phyloP scores from a whole-genome alignment of 2,329 filamentous ascomycete species.

The Zymoseptoria pseudotritici region DNA sequence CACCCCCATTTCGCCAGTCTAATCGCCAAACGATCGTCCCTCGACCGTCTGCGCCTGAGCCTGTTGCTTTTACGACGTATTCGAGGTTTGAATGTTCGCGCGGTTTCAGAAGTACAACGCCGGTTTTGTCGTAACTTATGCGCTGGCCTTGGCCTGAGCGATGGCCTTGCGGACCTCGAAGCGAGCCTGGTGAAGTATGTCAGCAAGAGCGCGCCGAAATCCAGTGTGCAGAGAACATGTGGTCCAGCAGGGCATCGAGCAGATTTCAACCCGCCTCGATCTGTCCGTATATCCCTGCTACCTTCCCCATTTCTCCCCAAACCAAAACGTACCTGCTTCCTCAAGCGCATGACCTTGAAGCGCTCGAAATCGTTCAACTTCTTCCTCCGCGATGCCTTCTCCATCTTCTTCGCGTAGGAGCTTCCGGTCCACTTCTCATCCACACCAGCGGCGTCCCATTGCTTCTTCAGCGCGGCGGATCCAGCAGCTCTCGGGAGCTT shows the following conservation, averaged over 20 bases:
- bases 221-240: neutral
- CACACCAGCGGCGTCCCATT: slow-evolving; percentile 86
- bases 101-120: slow-evolving; percentile 5
- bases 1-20: slow-evolving; percentile 19
- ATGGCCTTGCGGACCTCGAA: slow-evolving; percentile 97
- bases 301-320: neutral
- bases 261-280: neutral
- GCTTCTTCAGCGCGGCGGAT: slow-evolving; percentile 72
- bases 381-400: slow-evolving; percentile 77
- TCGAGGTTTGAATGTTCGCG: slow-evolving; percentile 11
- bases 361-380: slow-evolving; percentile 96
- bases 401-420: slow-evolving; percentile 90
- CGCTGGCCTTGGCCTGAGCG: slow-evolving; percentile 79
- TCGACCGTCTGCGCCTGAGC: slow-evolving; percentile 5
- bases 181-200: slow-evolving; percentile 51
- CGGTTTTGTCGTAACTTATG: slow-evolving; percentile 21
- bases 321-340: slow-evolving; percentile 75
- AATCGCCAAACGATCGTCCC: slow-evolving; percentile 6
- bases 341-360: slow-evolving; percentile 99
- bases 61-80: slow-evolving; percentile 10
- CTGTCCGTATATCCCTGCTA: neutral
- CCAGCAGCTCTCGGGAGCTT: slow-evolving; percentile 80
- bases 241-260: neutral
- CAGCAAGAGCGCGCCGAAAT: neutral
- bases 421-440: slow-evolving; percentile 88